Evolutionary conservation across 1,139 yeast species (phyloP), one percentile per base, ranked within the genome.

Genomic region (Hansenula sp.): DNA sequence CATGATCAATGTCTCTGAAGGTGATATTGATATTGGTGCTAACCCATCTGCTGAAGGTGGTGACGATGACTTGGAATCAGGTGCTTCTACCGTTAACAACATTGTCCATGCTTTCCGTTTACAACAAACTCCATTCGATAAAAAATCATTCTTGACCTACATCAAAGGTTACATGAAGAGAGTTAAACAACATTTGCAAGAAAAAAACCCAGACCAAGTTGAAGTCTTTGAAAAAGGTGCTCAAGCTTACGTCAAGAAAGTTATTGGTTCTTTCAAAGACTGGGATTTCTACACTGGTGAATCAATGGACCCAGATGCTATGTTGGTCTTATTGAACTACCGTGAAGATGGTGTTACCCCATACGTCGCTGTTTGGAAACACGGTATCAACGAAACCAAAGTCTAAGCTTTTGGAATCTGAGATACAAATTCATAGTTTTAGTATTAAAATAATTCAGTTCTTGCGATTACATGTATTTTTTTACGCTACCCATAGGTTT

Each of bases 221-320:
- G 83, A 85, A 65, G 75, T 70, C 57, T 93, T 93, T 72, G 97
- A 91, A 82, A 91, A 91, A 81, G 97, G 97, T 70, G 99, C 99
- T 61, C 79, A 83, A 59, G 74, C 87, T 60, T 91, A 89, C 80
- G 95, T 87, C 74, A 93, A 94, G 87, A 94, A 93, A 81, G 85
- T 93, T 60, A 71, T 93, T 63, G 86, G 83, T 62, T 84, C 90
- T 72, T 93, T 93, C 93, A 84, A 84, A 70, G 99, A 93, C 81
- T 93, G 94, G 95, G 99, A 93, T 68, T 93, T 93, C 82, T 93
- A 74, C 90, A 93, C 96, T 60, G 99, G 99, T 79, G 98, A 93
- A 79, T 86, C 96, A 67, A 94, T 93, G 99, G 96, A 94, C 84
- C 97, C 98, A 71, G 98, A 93, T 72, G 97, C 86, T 64, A 93